These are phyloP conservation scores for Aspergillus fumigatiaffinis DNA, from an alignment of 2,329 filamentous ascomycete species.

Conservation along the genomic window DNA sequence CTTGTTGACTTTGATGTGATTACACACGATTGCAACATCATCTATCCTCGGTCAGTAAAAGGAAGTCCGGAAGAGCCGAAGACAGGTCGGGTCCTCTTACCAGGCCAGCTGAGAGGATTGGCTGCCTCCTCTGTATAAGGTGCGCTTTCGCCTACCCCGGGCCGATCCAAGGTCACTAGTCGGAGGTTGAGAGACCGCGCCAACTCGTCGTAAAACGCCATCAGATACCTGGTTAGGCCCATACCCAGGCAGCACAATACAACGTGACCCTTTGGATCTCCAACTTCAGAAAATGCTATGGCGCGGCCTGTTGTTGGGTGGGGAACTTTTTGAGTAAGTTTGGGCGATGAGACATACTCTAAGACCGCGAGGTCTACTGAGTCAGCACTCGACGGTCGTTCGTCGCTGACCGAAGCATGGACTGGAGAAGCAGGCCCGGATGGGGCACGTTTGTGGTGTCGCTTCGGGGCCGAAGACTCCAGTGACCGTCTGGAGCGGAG, in stretches of 20 bases:
- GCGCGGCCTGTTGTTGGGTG: constrained; percentile 81
- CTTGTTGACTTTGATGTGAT: constrained; percentile 84
- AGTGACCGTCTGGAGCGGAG: constrained; percentile 24
- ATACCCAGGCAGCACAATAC: constrained; percentile 97
- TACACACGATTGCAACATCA: constrained; percentile 91
- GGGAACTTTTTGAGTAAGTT: constrained; percentile 80
- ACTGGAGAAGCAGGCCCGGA: constrained; percentile 38
- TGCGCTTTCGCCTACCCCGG: constrained; percentile 90
- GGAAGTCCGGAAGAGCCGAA: neutral
- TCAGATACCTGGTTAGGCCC: constrained; percentile 93
- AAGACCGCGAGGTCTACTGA: constrained; percentile 86
- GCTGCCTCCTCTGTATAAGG: constrained; percentile 75
- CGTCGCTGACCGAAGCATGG: constrained; percentile 54
- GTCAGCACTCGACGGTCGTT: constrained; percentile 73
- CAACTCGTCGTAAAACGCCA: constrained; percentile 94
- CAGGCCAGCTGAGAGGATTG: constrained; percentile 89
- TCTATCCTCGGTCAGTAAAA: constrained; percentile 37
- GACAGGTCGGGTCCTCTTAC: constrained; percentile 48
- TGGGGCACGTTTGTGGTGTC: constrained; percentile 35
- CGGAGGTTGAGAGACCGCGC: constrained; percentile 82
- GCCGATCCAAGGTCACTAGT: constrained; percentile 88
- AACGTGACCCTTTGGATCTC: constrained; percentile 83
- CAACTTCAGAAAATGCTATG: constrained; percentile 96
- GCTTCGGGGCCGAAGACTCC: constrained; percentile 25
- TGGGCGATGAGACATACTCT: constrained; percentile 75